Percentiles rank a stretch among this genome's conserved stretches.
These are phyloP conservation scores for Plasmodium reichenowi DNA, from an alignment of 169 alveolate species.

Conservation along the genomic window DNA sequence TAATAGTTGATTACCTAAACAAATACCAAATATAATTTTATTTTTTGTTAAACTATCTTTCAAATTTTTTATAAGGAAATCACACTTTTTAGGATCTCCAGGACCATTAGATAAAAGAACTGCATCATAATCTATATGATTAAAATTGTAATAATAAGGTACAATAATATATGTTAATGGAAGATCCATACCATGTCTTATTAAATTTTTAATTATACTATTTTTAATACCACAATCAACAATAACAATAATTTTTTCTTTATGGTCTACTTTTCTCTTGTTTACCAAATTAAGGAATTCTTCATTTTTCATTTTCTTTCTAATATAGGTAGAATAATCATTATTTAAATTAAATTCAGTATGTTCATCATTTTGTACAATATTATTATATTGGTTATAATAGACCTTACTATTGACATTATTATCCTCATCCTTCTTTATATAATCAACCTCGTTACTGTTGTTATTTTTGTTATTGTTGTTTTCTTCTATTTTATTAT, in stretches of 20 bases:
- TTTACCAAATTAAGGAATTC: conserved; percentile 45
- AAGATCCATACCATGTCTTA: conserved; percentile 54
- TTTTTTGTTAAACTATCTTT: conserved; percentile 79
- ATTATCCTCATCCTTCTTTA: not conserved
- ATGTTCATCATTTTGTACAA: not conserved
- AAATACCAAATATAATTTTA: conserved; percentile 89
- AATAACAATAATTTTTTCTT: conserved; percentile 82
- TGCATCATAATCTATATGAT: conserved; percentile 88
- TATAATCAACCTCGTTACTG: conserved; percentile 22
- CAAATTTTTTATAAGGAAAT: conserved; percentile 80
- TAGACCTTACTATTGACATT: not conserved
- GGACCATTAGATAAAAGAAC: conserved; percentile 91
- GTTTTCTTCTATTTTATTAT: not conserved
- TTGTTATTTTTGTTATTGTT: conserved; percentile 52
- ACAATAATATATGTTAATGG: conserved; percentile 81
- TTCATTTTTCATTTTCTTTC: conserved; percentile 31
- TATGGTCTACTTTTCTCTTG: conserved; percentile 16
- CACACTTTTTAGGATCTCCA: conserved; percentile 88
- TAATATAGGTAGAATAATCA: conserved; percentile 26
- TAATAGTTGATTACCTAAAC: conserved; percentile 90
- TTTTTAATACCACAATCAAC: conserved; percentile 91
- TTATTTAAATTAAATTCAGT: conserved; percentile 21
- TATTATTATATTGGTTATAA: not conserved
- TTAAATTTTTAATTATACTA: conserved; percentile 85
- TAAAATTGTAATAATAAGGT: conserved; percentile 85